Evolutionary conservation across 2,329 filamentous ascomycete species (phyloP).

Genomic region (Onygenales sp.): DNA sequence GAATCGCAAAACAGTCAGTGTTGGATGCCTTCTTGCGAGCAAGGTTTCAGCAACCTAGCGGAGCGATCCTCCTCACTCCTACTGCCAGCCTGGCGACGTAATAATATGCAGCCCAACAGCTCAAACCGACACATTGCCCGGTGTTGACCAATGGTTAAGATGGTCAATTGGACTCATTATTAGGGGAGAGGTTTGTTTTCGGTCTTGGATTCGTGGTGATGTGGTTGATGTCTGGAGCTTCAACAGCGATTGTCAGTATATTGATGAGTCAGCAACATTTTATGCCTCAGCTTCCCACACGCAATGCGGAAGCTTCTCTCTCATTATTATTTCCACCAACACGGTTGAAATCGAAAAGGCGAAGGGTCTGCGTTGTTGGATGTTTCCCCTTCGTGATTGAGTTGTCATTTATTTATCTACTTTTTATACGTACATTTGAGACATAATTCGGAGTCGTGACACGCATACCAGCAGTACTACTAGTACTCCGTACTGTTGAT

Average conservation of each 20-base stretch:
- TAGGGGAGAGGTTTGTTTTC: not conserved
- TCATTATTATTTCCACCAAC: no score
- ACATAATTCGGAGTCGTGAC: no score
- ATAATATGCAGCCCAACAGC: constrained; percentile 34
- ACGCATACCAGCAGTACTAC: no score
- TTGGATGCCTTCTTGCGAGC: not conserved
- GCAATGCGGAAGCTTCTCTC: not conserved
- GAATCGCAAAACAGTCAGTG: constrained; percentile 3
- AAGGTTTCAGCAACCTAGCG: constrained; percentile 15
- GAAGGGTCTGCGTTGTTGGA: no score
- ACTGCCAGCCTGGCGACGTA: constrained; percentile 27
- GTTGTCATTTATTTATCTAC: no score
- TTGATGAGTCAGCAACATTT: not conserved
- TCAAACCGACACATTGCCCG: constrained; percentile 37
- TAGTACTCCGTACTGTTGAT: no score
- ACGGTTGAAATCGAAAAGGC: no score
- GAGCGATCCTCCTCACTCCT: constrained; percentile 16
- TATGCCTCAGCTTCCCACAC: not conserved
- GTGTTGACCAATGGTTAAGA: no score
- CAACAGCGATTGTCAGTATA: no score
- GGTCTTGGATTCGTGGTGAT: not conserved
- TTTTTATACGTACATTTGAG: no score
- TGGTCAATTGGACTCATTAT: not conserved
- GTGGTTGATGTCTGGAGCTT: no score
- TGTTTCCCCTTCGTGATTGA: no score